phyloP scores from a whole-genome alignment of 2,329 filamentous ascomycete genomes.

The Zopfia rhizophila region DNA sequence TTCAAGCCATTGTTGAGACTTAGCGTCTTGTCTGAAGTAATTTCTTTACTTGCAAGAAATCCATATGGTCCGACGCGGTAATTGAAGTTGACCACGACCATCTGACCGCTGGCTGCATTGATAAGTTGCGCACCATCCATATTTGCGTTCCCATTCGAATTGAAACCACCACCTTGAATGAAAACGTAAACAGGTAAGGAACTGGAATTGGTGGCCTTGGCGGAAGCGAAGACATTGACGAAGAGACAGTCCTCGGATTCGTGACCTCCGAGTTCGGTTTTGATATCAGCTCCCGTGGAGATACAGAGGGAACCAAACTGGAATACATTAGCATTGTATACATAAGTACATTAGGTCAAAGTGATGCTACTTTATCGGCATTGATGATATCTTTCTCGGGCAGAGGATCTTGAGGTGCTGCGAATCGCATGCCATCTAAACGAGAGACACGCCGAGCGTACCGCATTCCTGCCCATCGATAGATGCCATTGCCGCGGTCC shows the following conservation, averaged over 20 bases:
- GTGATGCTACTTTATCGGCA: constrained; percentile 54
- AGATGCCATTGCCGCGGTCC: constrained; percentile 66
- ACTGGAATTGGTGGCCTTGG: constrained; percentile 43
- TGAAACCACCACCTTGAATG: constrained; percentile 54
- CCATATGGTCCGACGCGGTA: constrained; percentile 54
- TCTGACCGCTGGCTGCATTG: constrained; percentile 39
- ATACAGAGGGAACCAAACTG: constrained; percentile 49
- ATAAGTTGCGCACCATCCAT: constrained; percentile 48
- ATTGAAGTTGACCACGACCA: constrained; percentile 54
- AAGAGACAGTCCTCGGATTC: constrained; percentile 54
- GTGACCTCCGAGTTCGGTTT: constrained; percentile 36
- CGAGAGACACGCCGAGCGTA: constrained; percentile 64
- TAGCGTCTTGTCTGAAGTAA: constrained; percentile 35
- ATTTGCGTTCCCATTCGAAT: constrained; percentile 47
- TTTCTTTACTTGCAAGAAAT: constrained; percentile 47
- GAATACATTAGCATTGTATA: constrained; percentile 13
- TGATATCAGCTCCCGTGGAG: constrained; percentile 34
- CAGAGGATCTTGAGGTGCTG: constrained; percentile 71
- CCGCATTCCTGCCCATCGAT: constrained; percentile 78
- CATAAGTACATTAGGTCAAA: constrained; percentile 29
- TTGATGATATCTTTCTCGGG: constrained; percentile 57
- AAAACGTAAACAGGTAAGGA: constrained; percentile 53
- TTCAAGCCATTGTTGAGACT: constrained; percentile 52
- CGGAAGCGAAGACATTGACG: constrained; percentile 51
- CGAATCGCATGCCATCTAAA: constrained; percentile 63